Base-by-base conservation (phyloP, 352 stramenopile species). In the Pythium oligandrum region DNA sequence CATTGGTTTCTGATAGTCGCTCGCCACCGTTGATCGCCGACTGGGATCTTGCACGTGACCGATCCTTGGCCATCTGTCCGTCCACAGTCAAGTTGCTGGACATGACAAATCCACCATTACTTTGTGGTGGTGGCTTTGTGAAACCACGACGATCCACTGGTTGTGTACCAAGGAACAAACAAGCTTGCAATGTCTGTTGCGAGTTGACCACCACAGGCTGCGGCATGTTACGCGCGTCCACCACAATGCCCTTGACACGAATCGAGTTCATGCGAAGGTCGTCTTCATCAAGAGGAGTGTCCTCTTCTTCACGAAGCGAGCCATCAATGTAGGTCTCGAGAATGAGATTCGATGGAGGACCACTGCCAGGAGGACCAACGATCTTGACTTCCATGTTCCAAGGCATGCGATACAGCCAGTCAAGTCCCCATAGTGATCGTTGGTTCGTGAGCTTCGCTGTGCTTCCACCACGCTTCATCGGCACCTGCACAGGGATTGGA, bases 341-440 rank as follows among this genome's bases (percentile, higher is more conserved):
- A 1, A 85, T 95, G 51, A 95, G 63, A 39, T 83, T 91, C 7
- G 81, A 89, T n/a, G 85, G 85, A 12, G 85, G 85, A 0, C 85
- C 85, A 52, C 81, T 93, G 33, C 85, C 85, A 48, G 85, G 85
- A 17, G 85, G 85, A 0, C 85, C 85, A 6, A 93, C 80, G 55
- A 95, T 92, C 64, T 95, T 95, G 40, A 95, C 85, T 59, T 95
- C 85, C 81, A 95, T 95, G 50, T 95, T 95, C 85, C 85, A 95
- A 3, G 85, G 85, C 83, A 95, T 93, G 45, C 85, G 83, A 55
- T 93, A 95, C 2, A 95, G 68, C 85, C 85, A 95, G 53, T 95
- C 85, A 3, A 95, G 67, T 10, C 81, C 83, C 83, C 85, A 95
- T 9, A 90, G 59, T 6, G 78, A 89, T 0, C 79, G 69, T 36